A percentile compares a stretch with the other conserved stretches of the same genome.
phyloP scores from a whole-genome alignment of 768 basidiomycete genomes.

The Podaxis carcinomalis region DNA sequence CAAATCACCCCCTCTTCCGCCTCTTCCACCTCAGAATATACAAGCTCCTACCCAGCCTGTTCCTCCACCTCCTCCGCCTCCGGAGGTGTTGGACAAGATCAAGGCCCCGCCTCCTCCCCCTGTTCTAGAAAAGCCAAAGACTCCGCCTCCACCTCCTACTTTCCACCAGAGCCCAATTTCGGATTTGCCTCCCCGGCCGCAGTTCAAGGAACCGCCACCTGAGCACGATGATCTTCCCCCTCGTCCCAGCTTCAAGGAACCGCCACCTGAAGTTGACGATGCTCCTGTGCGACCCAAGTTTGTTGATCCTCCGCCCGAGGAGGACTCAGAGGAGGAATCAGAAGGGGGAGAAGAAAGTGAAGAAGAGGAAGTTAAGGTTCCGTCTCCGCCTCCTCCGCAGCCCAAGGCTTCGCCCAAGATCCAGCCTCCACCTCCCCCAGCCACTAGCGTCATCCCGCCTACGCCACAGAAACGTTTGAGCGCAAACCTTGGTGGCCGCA shows the following conservation, averaged over 20 bases:
- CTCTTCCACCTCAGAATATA: conserved; percentile 26
- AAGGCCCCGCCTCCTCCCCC: conserved; percentile 16
- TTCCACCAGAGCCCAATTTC: conserved; percentile 9
- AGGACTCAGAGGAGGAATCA: conserved; percentile 11
- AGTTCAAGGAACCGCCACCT: conserved; percentile 61
- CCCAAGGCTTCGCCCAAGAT: not conserved
- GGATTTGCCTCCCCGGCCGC: conserved; percentile 21
- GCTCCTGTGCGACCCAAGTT: conserved; percentile 9
- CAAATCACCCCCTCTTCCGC: conserved; percentile 27
- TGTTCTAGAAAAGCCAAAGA: conserved; percentile 25
- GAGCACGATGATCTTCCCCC: conserved; percentile 46
- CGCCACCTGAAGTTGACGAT: conserved; percentile 9
- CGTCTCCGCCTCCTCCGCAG: conserved; percentile 10
- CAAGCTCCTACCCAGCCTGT: conserved; percentile 14
- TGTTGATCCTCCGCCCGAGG: conserved; percentile 5
- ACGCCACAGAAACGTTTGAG: conserved; percentile 45
- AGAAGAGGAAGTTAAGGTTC: conserved; percentile 2
- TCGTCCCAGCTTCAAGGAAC: conserved; percentile 33
- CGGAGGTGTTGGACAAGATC: conserved; percentile 16
- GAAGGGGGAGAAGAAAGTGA: conserved; percentile 15
- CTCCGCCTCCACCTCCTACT: conserved; percentile 27
- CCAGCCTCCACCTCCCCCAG: conserved; percentile 28
- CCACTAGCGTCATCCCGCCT: conserved; percentile 47
- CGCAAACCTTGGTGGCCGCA: conserved; percentile 28
- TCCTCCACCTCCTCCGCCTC: conserved; percentile 27